Conservation (phyloP, 768 basidiomycete species). For the Tylopilus balloui region DNA sequence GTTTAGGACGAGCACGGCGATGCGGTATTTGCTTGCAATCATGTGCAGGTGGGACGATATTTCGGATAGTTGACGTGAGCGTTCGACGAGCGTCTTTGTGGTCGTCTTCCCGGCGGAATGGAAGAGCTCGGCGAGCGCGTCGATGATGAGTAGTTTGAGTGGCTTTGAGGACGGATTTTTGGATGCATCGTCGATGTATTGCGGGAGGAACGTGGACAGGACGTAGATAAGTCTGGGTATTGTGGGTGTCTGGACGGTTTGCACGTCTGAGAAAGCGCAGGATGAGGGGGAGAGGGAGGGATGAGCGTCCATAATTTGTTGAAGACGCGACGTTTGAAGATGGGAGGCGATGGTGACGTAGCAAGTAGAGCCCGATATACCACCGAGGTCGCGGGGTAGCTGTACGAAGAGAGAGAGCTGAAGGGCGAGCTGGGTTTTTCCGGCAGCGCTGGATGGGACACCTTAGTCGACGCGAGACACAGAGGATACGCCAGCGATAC, state of each 20-base stretch:
- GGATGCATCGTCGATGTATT: slow-evolving; percentile 39
- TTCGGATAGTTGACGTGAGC: slow-evolving; percentile 64
- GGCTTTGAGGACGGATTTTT: slow-evolving; percentile 42
- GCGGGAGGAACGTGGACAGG: slow-evolving; percentile 51
- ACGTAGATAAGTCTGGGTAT: slow-evolving; percentile 52
- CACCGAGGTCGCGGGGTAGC: slow-evolving; percentile 52
- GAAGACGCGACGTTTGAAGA: slow-evolving; percentile 63
- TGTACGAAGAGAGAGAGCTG: slow-evolving; percentile 81
- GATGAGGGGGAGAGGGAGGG: slow-evolving; percentile 40
- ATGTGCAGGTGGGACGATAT: slow-evolving; percentile 68
- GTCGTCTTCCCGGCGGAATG: slow-evolving; percentile 58
- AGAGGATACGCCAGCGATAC: slow-evolving; percentile 35
- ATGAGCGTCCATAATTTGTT: slow-evolving; percentile 58
- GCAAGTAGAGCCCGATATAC: slow-evolving; percentile 63
- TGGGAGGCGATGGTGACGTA: slow-evolving; percentile 72
- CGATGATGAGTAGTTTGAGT: slow-evolving; percentile 77
- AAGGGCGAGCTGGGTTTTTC: slow-evolving; percentile 90
- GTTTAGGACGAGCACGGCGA: slow-evolving; percentile 84
- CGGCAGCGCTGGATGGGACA: slow-evolving; percentile 63
- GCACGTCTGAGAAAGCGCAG: slow-evolving; percentile 53
- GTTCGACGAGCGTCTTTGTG: slow-evolving; percentile 60
- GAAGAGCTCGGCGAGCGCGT: slow-evolving; percentile 85
- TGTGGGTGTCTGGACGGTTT: slow-evolving; percentile 55
- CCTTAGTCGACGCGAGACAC: slow-evolving; percentile 4
- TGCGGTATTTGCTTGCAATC: slow-evolving; percentile 55